Evolutionary conservation across 768 basidiomycete species (phyloP), one percentile per base, ranked within the genome.

Genomic region (Suillus paluster): DNA sequence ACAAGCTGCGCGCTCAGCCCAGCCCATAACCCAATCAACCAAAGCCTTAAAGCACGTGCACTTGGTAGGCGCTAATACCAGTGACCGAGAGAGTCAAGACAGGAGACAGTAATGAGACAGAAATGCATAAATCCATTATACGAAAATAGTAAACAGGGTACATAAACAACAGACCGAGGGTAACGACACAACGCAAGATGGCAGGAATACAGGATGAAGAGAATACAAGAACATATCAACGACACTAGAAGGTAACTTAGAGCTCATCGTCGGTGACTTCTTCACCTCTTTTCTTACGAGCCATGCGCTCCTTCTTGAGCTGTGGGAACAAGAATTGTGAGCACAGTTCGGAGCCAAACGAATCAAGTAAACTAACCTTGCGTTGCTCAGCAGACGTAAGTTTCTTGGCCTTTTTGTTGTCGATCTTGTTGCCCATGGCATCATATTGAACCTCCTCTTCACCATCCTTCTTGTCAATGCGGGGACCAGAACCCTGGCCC

Each of bases 371-470:
- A 66, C 79, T 61, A 64, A 85, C 81, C 81, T 98, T 99, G 63
- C 97, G 88, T 57, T 86, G 84, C 75, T 99, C 97, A 33, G 83
- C 74, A 30, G 95, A 81, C 14, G 89, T 89, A 65, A 94, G 68
- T 84, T 97, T 97, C 86, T 94, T 95, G 70, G 75, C 69, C 86
- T 97, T 96, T 80, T 88, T 92, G 68, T 45, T 76, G 64, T 92
- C 92, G 66, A 95, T 80, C 88, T 95, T 96, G 91, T 98, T 98
- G 63, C 97, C 97, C 92, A 99, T 93, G 25, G 97, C 97, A 75
- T 99, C 97, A 74, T 92, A 99, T 70, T 85, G 80, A 44, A 87
- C 95, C 55, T 96, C 94, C 64, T 97, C 96, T 68, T 94, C 94
- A 55, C 90, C 96, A 7, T 86, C 91, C 72, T 86, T 86, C 87